These are phyloP conservation scores for Dittrichia graveolens DNA, from an alignment of 129 eudicot species.

Conservation along the genomic window DNA sequence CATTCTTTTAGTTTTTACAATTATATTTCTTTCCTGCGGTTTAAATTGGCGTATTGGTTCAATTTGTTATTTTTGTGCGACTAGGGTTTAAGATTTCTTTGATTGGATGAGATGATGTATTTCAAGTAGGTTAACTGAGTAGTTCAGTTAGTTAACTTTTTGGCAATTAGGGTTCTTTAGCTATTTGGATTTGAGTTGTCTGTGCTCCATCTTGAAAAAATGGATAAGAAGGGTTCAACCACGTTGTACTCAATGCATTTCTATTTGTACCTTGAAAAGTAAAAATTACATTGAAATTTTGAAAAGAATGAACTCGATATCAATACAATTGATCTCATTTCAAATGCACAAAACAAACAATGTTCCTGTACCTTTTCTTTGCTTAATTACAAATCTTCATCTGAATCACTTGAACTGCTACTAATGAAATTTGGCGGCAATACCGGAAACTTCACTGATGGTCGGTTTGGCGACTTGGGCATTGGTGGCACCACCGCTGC, in stretches of 20 bases:
- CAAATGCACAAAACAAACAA: slow-evolving; percentile 24
- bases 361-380: slow-evolving; percentile 24
- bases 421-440: slow-evolving; percentile 68
- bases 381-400: slow-evolving; percentile 30
- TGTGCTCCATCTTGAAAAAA: background rate
- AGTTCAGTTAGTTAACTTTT: background rate
- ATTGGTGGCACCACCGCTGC: slow-evolving; percentile 42
- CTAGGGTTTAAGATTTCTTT: background rate
- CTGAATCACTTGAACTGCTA: slow-evolving; percentile 68
- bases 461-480: slow-evolving; percentile 49
- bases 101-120: background rate
- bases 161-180: background rate
- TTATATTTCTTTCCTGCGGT: background rate
- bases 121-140: background rate
- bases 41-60: background rate
- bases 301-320: slow-evolving; percentile 40
- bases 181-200: background rate
- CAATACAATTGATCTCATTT: slow-evolving; percentile 35
- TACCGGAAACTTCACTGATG: slow-evolving; percentile 66
- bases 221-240: background rate
- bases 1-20: background rate
- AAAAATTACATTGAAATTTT: slow-evolving; percentile 9
- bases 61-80: background rate
- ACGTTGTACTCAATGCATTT: slow-evolving; percentile 4
- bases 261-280: slow-evolving; percentile 12